Evolutionary conservation across 371 early-diverging fungal species (phyloP).

Genomic region (Mortierella sp.): DNA sequence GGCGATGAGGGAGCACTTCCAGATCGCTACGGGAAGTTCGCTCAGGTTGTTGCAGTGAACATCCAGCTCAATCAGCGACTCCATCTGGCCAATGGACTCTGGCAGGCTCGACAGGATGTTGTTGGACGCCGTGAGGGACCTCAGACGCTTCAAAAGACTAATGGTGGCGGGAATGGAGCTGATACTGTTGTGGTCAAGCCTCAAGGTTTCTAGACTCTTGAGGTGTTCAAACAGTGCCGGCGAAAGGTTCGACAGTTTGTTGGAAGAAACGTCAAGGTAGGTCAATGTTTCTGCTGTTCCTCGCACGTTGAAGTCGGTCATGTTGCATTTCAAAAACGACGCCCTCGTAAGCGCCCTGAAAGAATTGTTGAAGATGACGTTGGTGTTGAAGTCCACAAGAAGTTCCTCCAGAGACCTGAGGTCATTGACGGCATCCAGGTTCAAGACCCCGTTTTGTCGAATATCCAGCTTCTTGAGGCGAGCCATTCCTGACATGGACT

Average conservation of each 20-base stretch:
- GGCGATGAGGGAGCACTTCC: constrained; percentile 80
- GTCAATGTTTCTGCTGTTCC: constrained; percentile 57
- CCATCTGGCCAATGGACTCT: constrained; percentile 69
- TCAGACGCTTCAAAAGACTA: constrained; percentile 66
- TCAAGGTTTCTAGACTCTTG: constrained; percentile 68
- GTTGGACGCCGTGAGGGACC: constrained; percentile 73
- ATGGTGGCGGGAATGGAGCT: constrained; percentile 76
- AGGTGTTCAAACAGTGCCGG: constrained; percentile 72
- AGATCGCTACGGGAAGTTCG: constrained; percentile 86
- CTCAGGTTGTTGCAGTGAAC: constrained; percentile 81
- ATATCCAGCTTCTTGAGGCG: constrained; percentile 82
- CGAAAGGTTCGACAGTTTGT: constrained; percentile 78
- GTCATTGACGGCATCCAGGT: constrained; percentile 70
- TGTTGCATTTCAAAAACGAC: constrained; percentile 67
- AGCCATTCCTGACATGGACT: constrained; percentile 69
- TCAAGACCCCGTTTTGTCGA: constrained; percentile 79
- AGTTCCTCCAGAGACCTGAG: constrained; percentile 74
- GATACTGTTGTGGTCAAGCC: constrained; percentile 82
- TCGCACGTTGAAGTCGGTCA: constrained; percentile 64
- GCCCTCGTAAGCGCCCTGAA: constrained; percentile 59
- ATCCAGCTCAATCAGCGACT: constrained; percentile 67
- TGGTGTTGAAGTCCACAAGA: constrained; percentile 79
- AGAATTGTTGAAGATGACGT: constrained; percentile 62
- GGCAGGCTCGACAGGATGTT: constrained; percentile 77
- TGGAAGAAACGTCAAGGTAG: constrained; percentile 75